Base-by-base conservation (phyloP, 306 rosid genomes). In the Fragaria ananassa region DNA sequence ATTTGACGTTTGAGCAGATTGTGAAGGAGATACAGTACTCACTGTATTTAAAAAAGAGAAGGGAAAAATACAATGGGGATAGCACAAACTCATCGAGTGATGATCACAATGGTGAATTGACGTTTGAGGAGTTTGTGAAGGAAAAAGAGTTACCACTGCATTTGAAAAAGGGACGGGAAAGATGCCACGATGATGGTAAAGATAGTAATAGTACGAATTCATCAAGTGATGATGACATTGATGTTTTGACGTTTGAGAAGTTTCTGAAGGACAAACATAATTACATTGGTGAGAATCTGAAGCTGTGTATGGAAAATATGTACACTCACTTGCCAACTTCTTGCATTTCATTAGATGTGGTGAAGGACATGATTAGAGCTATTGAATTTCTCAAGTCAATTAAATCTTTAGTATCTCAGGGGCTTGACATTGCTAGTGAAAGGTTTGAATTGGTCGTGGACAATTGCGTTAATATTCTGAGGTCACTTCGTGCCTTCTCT, bases 91-190 rank as follows among this genome's bases (percentile, higher is more conserved):
- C 27, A 54, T 54, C 61, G 10, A 57, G 63, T 57, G 63, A 57
- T 57, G 31, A 23, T 23, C 13, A 10, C 63, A 57, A 3, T 21
- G 14, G 4, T 56, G 0, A 8, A 8, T 56, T 21, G 62, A 56
- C 62, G 3, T 54, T 86, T 35, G 83, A 79, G 65, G 67, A 81
- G 67, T 89, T 80, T 82, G 31, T 85, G 21, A 60, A 51, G 80
- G 18, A 64, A 4, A 82, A 25, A 57, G 76, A 84, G 27, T 19
- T 19, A 7, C n/a, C 4, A n/a, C 11, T 2, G 27, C 9, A 7
- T n/a, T 54, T 56, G 62, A 56, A 56, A 10, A 56, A 9, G 31
- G 23, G 5, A 56, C 10, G 1, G 62, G 31, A 56, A 56, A 21
- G 5, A 21, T 56, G 23, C 10, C 3, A 21, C 6, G 3, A 21